Conservation (phyloP, 2,329 filamentous ascomycete species). For the Zopfia rhizophila region DNA sequence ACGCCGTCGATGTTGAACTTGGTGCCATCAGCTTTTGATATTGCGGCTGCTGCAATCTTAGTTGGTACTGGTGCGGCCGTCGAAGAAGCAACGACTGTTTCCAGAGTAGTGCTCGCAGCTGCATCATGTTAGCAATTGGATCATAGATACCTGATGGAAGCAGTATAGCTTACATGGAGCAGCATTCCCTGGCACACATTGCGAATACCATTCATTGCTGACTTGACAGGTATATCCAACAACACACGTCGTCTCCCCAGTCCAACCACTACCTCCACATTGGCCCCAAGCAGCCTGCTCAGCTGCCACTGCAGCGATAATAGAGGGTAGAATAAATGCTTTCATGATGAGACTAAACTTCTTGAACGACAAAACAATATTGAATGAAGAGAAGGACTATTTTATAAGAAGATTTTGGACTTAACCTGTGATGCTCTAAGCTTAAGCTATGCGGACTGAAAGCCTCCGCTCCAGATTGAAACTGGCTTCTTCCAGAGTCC, state of each 20-base stretch:
- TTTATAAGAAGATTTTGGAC: constrained; percentile 13
- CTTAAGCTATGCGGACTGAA: not conserved
- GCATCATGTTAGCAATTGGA: no score
- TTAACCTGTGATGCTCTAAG: not conserved
- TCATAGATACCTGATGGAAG: no score
- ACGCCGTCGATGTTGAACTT: constrained; percentile 50
- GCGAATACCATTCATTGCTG: constrained; percentile 42
- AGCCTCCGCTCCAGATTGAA: constrained; percentile 21
- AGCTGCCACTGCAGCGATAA: constrained; percentile 32
- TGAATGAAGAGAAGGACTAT: not conserved
- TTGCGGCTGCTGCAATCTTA: constrained; percentile 31
- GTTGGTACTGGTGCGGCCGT: constrained; percentile 19
- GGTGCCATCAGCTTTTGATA: constrained; percentile 39
- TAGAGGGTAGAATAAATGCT: constrained; percentile 25
- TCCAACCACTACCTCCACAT: constrained; percentile 30
- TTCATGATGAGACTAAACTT: constrained; percentile 33
- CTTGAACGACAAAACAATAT: not conserved
- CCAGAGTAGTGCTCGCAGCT: constrained; percentile 1
- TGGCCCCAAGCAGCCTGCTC: constrained; percentile 17
- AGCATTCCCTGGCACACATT: constrained; percentile 34
- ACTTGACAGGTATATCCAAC: constrained; percentile 39
- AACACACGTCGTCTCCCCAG: constrained; percentile 40
- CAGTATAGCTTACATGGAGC: constrained; percentile 1
- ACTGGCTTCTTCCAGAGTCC: constrained; percentile 12
- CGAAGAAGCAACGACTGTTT: not conserved